Evolutionary conservation across 305 asterid genomes (phyloP).

Genomic region (Vinca major): DNA sequence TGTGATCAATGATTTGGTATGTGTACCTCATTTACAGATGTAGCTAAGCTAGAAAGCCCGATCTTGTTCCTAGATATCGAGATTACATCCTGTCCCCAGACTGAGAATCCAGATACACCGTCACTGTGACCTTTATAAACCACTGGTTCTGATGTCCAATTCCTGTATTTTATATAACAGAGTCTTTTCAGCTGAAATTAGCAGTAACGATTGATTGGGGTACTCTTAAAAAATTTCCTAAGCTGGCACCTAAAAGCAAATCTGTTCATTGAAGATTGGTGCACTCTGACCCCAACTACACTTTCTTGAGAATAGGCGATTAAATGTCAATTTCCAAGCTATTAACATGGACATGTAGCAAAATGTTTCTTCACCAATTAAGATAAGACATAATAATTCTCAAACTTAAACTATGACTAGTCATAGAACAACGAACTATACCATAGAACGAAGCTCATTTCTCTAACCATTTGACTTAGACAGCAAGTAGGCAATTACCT

Average conservation of each 20-base stretch:
- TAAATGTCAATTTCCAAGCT: background rate
- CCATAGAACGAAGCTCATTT: background rate
- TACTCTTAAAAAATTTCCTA: background rate
- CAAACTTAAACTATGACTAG: background rate
- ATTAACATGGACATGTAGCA: slow-evolving; percentile 1
- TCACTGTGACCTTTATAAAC: slow-evolving; percentile 70
- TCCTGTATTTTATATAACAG: slow-evolving; percentile 33
- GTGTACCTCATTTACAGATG: slow-evolving; percentile 55
- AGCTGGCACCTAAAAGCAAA: background rate
- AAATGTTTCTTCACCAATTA: background rate
- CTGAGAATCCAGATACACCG: slow-evolving; percentile 75
- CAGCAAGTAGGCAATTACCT: slow-evolving; percentile 35
- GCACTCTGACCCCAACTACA: background rate
- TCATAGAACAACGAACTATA: background rate
- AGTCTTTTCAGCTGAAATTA: background rate
- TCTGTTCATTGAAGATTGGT: background rate
- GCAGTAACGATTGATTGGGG: background rate
- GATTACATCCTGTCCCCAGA: slow-evolving; percentile 91
- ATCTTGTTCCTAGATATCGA: slow-evolving; percentile 75
- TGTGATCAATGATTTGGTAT: slow-evolving; percentile 12
- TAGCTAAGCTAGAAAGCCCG: slow-evolving; percentile 62
- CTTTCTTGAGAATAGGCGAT: background rate
- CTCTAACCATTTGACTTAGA: background rate
- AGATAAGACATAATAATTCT: background rate
- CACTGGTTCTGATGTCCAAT: slow-evolving; percentile 61